Evolutionary conservation across 768 basidiomycete species (phyloP), one percentile per base, ranked within the genome.

Genomic region (Tulasnella sp.): DNA sequence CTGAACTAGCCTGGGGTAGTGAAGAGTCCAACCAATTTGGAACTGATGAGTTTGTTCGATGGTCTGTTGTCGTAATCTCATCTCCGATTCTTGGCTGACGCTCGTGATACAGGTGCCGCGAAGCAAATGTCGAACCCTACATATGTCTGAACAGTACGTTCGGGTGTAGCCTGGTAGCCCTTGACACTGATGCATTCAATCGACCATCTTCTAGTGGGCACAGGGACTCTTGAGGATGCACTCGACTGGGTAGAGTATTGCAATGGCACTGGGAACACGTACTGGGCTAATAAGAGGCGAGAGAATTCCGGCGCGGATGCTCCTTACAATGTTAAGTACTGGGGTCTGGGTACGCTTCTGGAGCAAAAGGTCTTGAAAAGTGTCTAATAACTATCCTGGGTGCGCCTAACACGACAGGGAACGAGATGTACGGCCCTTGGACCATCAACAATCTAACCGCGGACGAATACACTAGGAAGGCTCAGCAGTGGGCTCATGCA

Each of bases 21-120:
- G 88, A 89, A 79, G 90, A 91, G 82, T 87, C 87, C 81, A 91
- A 91, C 79, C 85, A 86, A 81, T 90, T 91, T 79, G 90, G 90
- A 18, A 90, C 89, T 2, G 87, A 83, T 80, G 84, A 88, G 81
- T 90, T 90, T 81, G 88, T 90, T 57, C 83, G 86, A 76, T 91
- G 89, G 86, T 75, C 0, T 23, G 71, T 40, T 23, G 44, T 5
- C 74, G 3, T 51, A 11, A 3, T 20, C 32, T 57, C 0, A 26
- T 51, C 40, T 40, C 7, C 40, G 10, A 48, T 29, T 10, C 37
- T 75, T 29, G 10, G 2, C 51, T 48, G 40, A 75, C 35, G 26
- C 46, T 48, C 20, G 11, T 48, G 29, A 61, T 29, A 61, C n/a
- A 76, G 75, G 75, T 89, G 88, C 79, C 85, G 86, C 15, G 85